phyloP scores from a whole-genome alignment of 306 rosid species.

The Cicer arietinum region DNA sequence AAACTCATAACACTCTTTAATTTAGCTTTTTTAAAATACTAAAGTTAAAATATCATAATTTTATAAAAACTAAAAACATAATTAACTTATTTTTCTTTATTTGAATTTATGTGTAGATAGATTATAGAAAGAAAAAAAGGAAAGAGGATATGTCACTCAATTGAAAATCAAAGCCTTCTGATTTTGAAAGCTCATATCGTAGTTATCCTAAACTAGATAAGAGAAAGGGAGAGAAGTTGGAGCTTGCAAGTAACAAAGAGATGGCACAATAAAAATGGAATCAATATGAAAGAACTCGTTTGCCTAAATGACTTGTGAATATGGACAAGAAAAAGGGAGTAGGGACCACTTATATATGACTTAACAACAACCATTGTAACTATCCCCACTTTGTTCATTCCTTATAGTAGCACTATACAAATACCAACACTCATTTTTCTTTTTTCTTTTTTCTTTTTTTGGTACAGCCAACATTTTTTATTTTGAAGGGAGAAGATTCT shows the following conservation, averaged over 20 bases:
- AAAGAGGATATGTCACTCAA: slow-evolving; percentile 5
- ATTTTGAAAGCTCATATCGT: slow-evolving; percentile 1
- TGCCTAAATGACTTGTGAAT: slow-evolving; percentile 36
- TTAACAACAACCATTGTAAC: slow-evolving; percentile 19
- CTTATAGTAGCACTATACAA: slow-evolving; percentile 25
- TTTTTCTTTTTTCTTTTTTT: too few relatives aligned
- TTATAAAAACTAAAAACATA: too few relatives aligned
- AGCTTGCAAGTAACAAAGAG: neutral
- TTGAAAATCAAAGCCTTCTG: neutral
- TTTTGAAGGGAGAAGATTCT: neutral
- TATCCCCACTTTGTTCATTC: neutral
- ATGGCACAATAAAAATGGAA: slow-evolving; percentile 1
- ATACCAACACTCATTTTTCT: neutral
- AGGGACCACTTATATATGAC: slow-evolving; percentile 40
- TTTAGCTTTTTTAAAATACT: too few relatives aligned
- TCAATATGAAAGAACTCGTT: neutral
- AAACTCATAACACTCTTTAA: too few relatives aligned
- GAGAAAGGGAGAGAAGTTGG: slow-evolving; percentile 7
- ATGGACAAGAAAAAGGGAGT: neutral
- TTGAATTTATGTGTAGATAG: too few relatives aligned
- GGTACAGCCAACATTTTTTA: too few relatives aligned
- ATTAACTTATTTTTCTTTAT: too few relatives aligned
- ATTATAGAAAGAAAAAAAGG: neutral
- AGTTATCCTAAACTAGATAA: neutral
- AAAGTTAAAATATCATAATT: too few relatives aligned